Conservation (phyloP, 2,329 filamentous ascomycete genomes). For the Penicillium oxalicum region DNA sequence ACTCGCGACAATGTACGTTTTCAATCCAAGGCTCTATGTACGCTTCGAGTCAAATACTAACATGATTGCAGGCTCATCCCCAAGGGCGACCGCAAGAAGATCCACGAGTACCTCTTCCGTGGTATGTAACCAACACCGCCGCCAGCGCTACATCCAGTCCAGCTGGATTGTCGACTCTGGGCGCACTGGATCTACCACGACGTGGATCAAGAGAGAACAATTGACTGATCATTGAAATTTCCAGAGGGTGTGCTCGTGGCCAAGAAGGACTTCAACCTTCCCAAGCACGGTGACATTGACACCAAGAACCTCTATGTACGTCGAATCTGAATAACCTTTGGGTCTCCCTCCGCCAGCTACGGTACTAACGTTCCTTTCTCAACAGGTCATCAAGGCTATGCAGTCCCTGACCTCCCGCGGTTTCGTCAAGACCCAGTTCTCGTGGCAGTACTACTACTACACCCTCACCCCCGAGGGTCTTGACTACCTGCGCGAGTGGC, state of each 20-base stretch:
- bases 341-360: not conserved
- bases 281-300: slow-evolving; percentile 97
- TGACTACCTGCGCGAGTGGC: slow-evolving; percentile 99
- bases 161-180: slow-evolving; percentile 3
- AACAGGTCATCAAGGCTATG: slow-evolving; percentile 85
- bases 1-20: slow-evolving; percentile 49
- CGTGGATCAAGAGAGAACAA: not conserved
- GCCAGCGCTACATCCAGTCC: slow-evolving; percentile 16
- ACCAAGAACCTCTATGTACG: slow-evolving; percentile 94
- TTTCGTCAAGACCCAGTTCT: slow-evolving; percentile 99
- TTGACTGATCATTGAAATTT: slow-evolving; percentile 15
- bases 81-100: slow-evolving; percentile 99
- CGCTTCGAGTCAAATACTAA: slow-evolving; percentile 12
- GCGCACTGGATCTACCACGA: not conserved
- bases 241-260: slow-evolving; percentile 81
- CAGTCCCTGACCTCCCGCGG: slow-evolving; percentile 97
- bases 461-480: slow-evolving; percentile 98
- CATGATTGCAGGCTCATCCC: slow-evolving; percentile 75
- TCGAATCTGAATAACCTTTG: slow-evolving; percentile 4
- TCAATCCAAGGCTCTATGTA: not conserved
- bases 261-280: slow-evolving; percentile 98
- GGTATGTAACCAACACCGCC: slow-evolving; percentile 48
- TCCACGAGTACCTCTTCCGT: slow-evolving; percentile 99
- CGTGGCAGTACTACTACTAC: slow-evolving; percentile 99
- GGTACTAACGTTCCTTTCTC: slow-evolving; percentile 6